These are phyloP conservation scores for Arabidopsis hybrid DNA, from an alignment of 441 rosid genomes.

Conservation along the genomic window DNA sequence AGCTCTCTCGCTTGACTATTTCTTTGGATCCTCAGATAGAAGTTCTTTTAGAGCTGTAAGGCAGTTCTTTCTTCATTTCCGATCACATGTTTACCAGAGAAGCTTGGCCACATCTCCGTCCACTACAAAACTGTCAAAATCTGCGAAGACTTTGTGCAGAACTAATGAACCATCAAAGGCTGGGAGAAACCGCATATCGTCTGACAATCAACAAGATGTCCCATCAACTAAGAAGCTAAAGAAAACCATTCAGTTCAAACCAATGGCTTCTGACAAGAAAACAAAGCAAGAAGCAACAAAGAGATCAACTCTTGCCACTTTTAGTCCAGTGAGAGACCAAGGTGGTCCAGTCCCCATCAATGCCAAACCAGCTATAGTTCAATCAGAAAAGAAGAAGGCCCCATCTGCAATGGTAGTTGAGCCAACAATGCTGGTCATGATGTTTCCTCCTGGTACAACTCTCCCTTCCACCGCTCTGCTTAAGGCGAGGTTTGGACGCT, in stretches of 20 bases:
- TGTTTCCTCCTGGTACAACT: conserved; percentile 74
- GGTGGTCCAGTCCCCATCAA: conserved; percentile 27
- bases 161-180: conserved; percentile 61
- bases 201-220: conserved; percentile 75
- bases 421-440: conserved; percentile 93
- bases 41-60: conserved; percentile 47
- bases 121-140: conserved; percentile 46
- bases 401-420: conserved; percentile 53
- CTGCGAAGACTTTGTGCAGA: conserved; percentile 47
- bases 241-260: conserved; percentile 55
- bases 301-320: conserved; percentile 29
- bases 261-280: conserved; percentile 66
- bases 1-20: conserved; percentile 73
- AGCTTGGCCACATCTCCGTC: conserved; percentile 59
- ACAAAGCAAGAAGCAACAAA: conserved; percentile 62
- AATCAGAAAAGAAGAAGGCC: conserved; percentile 51
- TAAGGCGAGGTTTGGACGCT: conserved; percentile 84
- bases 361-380: conserved; percentile 42
- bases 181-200: conserved; percentile 65
- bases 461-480: conserved; percentile 81
- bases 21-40: conserved; percentile 55
- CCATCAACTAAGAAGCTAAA: conserved; percentile 67
- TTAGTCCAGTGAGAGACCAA: conserved; percentile 53
- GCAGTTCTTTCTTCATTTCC: conserved; percentile 67
- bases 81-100: conserved; percentile 64